phyloP scores from a whole-genome alignment of 768 basidiomycete genomes.

The Suillus ampliporus region DNA sequence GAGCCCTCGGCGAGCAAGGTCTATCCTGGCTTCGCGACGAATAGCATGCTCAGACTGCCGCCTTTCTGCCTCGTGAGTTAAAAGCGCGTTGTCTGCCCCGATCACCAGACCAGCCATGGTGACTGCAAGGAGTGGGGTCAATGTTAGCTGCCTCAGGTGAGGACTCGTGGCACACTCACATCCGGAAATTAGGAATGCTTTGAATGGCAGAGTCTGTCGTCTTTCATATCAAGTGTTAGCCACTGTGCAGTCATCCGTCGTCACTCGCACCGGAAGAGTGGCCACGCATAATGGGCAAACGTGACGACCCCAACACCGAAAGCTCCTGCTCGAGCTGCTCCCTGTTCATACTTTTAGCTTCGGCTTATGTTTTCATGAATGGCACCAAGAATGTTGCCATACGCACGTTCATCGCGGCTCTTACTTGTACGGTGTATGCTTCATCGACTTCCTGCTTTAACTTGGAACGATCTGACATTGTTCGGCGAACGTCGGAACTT shows the following conservation, averaged over 20 bases:
- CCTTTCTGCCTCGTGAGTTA: slow-evolving; percentile 69
- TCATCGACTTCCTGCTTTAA: slow-evolving; percentile 59
- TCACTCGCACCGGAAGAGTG: slow-evolving; percentile 63
- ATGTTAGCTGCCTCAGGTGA: not conserved
- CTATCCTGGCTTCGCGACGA: slow-evolving; percentile 74
- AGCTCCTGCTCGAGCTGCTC: slow-evolving; percentile 55
- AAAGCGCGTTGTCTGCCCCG: slow-evolving; percentile 76
- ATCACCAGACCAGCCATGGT: slow-evolving; percentile 73
- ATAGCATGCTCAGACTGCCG: slow-evolving; percentile 71
- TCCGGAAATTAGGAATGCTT: slow-evolving; percentile 75
- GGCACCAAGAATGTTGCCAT: not conserved
- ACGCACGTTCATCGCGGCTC: slow-evolving; percentile 61
- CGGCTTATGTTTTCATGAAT: slow-evolving; percentile 11
- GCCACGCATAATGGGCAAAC: slow-evolving; percentile 74
- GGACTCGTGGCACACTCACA: slow-evolving; percentile 49
- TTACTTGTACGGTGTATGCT: slow-evolving; percentile 64
- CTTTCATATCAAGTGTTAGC: slow-evolving; percentile 41
- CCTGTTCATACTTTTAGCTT: slow-evolving; percentile 43
- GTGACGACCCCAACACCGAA: slow-evolving; percentile 65
- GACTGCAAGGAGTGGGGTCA: slow-evolving; percentile 43
- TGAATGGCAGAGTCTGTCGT: slow-evolving; percentile 81
- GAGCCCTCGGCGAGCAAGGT: slow-evolving; percentile 74
- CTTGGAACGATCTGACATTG: slow-evolving; percentile 43
- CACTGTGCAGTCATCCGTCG: not conserved
- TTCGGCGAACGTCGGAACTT: slow-evolving; percentile 1